Evolutionary conservation across 345 rosid genomes (phyloP), one percentile per base, ranked within the genome.

Genomic region (Anacardium occidentale): DNA sequence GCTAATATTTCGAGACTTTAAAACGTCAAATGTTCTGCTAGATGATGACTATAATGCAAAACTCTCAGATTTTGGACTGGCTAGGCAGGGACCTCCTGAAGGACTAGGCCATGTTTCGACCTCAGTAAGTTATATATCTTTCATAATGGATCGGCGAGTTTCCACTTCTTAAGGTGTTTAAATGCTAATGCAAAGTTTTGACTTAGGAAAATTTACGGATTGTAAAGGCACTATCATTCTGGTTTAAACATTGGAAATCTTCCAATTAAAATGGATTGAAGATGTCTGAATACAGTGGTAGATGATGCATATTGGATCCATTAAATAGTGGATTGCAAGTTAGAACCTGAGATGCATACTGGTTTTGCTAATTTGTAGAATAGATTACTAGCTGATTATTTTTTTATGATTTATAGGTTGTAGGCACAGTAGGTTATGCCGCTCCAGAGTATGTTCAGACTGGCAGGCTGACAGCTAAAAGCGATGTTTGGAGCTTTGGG

Each of bases 401-500:
- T 18, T 53, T 57, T 47, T 50, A 42, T 72, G 8, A 68, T 69
- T 60, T 58, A 50, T 29, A 94, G 98, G 98, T 95, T 79, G 99
- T 94, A 26, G 98, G 99, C 53, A 94, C 99, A 5, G 82, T 90
- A 56, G 98, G 99, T 67, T 95, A 95, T 76, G 94, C 97, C 2
- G 99, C 99, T 77, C 98, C 99, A 0, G 99, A 92, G 76, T 95
- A 95, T 74, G 97, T 92, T 69, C 97, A 92, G 63, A 89, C 97
- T 0, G 98, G 99, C 4, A 84, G 83, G 76, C 73, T 95, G 76
- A 92, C 99, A 25, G 90, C 94, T 7, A 95, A 95, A 87, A 95
- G 97, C 40, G 98, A 95, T 70, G 99, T 92, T 17, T 95, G 99
- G 99, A 95, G 99, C 83, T 95, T 90, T 61, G 99, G 99, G 4